These are phyloP conservation scores for Volvox africanus DNA, from an alignment of 139 green algal species.

Conservation along the genomic window DNA sequence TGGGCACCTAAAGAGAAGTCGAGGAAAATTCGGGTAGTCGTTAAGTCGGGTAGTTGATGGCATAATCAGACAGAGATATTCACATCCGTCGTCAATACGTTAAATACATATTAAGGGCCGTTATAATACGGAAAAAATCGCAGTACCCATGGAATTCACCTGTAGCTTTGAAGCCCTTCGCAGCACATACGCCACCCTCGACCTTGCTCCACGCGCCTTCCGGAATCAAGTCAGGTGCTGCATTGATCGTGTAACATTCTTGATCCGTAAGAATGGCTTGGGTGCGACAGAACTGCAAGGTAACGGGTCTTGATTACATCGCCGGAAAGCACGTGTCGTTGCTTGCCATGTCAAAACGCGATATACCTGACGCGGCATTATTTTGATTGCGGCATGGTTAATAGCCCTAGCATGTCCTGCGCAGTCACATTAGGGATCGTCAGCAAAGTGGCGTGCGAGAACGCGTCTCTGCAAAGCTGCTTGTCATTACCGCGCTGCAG, in stretches of 20 bases:
- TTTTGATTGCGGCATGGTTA: neutral
- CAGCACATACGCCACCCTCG: slow-evolving; percentile 79
- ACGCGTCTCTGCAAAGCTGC: neutral
- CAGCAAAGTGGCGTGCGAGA: neutral
- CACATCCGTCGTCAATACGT: too few species aligned
- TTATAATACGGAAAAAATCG: neutral
- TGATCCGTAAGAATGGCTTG: slow-evolving; percentile 50
- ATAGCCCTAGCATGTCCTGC: neutral
- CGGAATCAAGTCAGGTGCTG: slow-evolving; percentile 91
- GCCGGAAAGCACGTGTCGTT: neutral
- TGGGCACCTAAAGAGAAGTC: slow-evolving; percentile 56
- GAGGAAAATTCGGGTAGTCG: too few species aligned
- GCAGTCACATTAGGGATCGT: neutral
- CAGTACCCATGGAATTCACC: slow-evolving; percentile 42
- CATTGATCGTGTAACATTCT: slow-evolving; percentile 82
- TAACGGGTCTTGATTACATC: neutral
- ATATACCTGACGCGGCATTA: neutral
- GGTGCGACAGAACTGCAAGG: neutral
- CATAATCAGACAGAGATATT: too few species aligned
- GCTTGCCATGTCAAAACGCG: neutral
- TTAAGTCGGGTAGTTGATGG: too few species aligned
- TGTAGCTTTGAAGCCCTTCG: slow-evolving; percentile 94
- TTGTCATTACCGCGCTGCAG: neutral
- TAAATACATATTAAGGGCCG: neutral
- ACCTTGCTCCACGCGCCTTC: slow-evolving; percentile 91